Base-by-base conservation (phyloP, 768 basidiomycete species). In the Leccinum ochraceum region DNA sequence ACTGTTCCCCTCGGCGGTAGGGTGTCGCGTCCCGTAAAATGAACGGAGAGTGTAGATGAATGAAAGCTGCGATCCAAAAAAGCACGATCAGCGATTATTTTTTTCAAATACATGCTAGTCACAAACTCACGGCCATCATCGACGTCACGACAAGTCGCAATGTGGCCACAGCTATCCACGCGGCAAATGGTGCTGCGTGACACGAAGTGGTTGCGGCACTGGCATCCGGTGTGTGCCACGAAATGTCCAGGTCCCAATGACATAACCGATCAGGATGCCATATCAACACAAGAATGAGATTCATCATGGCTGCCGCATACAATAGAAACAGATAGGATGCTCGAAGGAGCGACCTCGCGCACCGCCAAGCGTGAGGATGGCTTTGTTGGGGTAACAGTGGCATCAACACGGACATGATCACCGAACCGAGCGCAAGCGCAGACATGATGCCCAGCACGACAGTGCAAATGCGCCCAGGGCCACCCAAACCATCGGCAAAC, bases 181-280 rank as follows among this genome's bases (percentile, higher is more conserved):
- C 71, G 1, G 77, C 74, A 79, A 83, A 86, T 3, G 65, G 4
- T 30, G 52, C 55, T 0, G 64, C 39, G 24, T 44, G 58, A 53
- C 74, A 75, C 5, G 59, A 53, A 10, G 61, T 57, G 3, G 61
- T 36, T 11, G 16, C n/a, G 53, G 71, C 57, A 52, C 62, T 63
- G 50, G 69, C 78, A 56, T 60, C 59, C 52, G 61, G 74, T 13
- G 78, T 76, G 5, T 83, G 80, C 90, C 90, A 92, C 10, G 86
- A 74, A 48, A 86, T 77, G 67, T 91, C 90, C 48, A 90, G 75
- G 62, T 89, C 86, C 75, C 88, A 78, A 50, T 75, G 72, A 60
- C 90, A 91, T n/a, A 84, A 80, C 2, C 76, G 54, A 10, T 77
- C 69, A 22, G 76, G 71, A 63, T 77, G 79, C 87, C 87, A 88